Evolutionary conservation across 1,284 basidiomycete species (phyloP), one percentile per base, ranked within the genome.

Genomic region (Melampsora americana): DNA sequence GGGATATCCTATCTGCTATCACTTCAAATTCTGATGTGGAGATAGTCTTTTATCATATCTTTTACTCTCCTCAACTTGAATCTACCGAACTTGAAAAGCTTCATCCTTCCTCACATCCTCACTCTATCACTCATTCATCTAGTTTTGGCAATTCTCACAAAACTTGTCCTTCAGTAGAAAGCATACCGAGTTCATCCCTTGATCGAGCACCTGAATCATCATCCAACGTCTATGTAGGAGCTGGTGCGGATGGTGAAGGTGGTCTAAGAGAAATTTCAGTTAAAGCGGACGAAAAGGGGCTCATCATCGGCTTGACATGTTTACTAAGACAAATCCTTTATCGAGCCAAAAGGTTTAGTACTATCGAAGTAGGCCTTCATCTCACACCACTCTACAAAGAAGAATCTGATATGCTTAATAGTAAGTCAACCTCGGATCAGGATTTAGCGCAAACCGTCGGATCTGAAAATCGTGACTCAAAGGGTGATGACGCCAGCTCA

Each of bases 361-460:
- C 90, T n/a, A 87, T 97, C 68, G 93, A 95, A 81, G 84, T 96
- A 66, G 92, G 93, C 5, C 86, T 96, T n/a, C 88, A 89, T 79
- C 85, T 93, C 69, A 85, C 86, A 1, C 82, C 84, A 1, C 74
- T 80, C 0, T 65, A 77, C 2, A 76, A 78, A 7, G 70, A 77
- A 1, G 14, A 65, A 12, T 59, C 59, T 30, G 50, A 59, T 39
- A 48, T 60, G 20, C 48, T 32, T n/a, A 35, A 32, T 39, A 44
- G 32, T 9, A 42, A 82, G 68, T 82, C 80, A 0, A 81, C 81
- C 0, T 81, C 81, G 0, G 67, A 79, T 72, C 81, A 80, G 12
- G 80, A 82, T 5, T 77, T 79, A 1, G 75, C 81, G 2, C 79
- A 81, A n/a, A 75, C 11, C 16, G 56, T 26, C 23, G 35, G 35